A percentile compares a stretch with the other conserved stretches of the same genome.
Evolutionary conservation across 805 yeast genomes (phyloP).

Genomic region (Metschnikowia cubensis): DNA sequence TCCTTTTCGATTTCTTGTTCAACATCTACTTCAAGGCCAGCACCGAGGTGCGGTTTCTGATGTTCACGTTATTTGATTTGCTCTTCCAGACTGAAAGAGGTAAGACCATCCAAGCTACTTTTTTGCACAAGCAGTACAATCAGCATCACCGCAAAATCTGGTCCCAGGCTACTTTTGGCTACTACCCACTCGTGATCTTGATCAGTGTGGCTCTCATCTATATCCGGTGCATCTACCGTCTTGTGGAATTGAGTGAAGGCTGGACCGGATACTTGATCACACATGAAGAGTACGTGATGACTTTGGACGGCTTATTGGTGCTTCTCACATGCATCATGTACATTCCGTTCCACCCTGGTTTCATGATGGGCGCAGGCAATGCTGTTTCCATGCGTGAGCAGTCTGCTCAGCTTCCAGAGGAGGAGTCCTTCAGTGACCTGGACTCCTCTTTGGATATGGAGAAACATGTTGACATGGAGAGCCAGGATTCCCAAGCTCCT

Average conservation of each 20-base stretch:
- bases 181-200: conserved; percentile 43
- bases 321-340: conserved; percentile 29
- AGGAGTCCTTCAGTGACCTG: background rate
- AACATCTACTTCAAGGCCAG: conserved; percentile 33
- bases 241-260: conserved; percentile 68
- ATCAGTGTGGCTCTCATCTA: conserved; percentile 52
- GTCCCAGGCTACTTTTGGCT: conserved; percentile 31
- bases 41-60: conserved; percentile 24
- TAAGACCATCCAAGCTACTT: conserved; percentile 13
- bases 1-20: conserved; percentile 47
- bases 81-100: conserved; percentile 23
- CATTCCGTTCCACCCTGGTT: conserved; percentile 59
- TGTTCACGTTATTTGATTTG: conserved; percentile 16
- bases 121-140: conserved; percentile 28
- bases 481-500: background rate
- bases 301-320: conserved; percentile 30
- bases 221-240: conserved; percentile 68
- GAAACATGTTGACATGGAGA: background rate
- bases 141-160: conserved; percentile 35
- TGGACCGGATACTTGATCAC: conserved; percentile 65
- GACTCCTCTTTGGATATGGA: background rate
- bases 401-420: background rate
- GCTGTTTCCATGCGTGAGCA: conserved; percentile 7
- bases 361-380: conserved; percentile 27
- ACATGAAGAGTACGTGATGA: conserved; percentile 39